phyloP scores from a whole-genome alignment of 192 early-diverging fungal genomes.

The Coemansia sp. region DNA sequence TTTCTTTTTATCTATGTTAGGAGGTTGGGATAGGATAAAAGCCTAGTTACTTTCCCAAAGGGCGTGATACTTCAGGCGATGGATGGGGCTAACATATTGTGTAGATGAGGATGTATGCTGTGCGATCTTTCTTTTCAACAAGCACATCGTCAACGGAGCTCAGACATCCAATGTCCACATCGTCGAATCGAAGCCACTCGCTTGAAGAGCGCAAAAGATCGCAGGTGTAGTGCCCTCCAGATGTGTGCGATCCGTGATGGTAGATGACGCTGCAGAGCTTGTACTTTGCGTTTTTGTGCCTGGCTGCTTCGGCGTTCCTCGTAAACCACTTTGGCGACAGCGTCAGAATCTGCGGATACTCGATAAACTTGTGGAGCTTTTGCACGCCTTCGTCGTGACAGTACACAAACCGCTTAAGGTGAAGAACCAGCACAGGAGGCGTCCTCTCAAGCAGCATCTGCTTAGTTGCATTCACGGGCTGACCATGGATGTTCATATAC shows the following conservation, averaged over 20 bases:
- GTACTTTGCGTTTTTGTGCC: conserved; percentile 57
- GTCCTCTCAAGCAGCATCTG: conserved; percentile 76
- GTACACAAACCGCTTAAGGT: conserved; percentile 94
- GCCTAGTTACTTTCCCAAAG: too few species aligned
- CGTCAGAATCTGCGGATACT: conserved; percentile 63
- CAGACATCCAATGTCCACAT: conserved; percentile 66
- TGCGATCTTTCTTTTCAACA: conserved; percentile 47
- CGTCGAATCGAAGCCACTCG: conserved; percentile 93
- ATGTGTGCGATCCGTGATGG: conserved; percentile 86
- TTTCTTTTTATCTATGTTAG: too few species aligned
- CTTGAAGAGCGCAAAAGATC: conserved; percentile 71
- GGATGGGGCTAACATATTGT: conserved; percentile 14
- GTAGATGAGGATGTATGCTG: conserved; percentile 55
- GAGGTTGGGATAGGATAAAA: too few species aligned
- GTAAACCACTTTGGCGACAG: conserved; percentile 61
- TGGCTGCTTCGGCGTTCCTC: conserved; percentile 12
- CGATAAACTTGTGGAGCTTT: conserved; percentile 85
- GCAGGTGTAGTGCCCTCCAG: conserved; percentile 97
- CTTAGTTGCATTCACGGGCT: conserved; percentile 70
- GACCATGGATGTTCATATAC: conserved; percentile 51
- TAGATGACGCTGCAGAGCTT: conserved; percentile 87
- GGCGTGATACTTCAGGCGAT: too few species aligned
- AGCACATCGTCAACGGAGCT: conserved; percentile 35
- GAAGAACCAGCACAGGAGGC: conserved; percentile 89
- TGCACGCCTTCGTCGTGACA: conserved; percentile 68